Evolutionary conservation across 1,139 yeast species (phyloP).

Genomic region (Zygosaccharomyces sapae): DNA sequence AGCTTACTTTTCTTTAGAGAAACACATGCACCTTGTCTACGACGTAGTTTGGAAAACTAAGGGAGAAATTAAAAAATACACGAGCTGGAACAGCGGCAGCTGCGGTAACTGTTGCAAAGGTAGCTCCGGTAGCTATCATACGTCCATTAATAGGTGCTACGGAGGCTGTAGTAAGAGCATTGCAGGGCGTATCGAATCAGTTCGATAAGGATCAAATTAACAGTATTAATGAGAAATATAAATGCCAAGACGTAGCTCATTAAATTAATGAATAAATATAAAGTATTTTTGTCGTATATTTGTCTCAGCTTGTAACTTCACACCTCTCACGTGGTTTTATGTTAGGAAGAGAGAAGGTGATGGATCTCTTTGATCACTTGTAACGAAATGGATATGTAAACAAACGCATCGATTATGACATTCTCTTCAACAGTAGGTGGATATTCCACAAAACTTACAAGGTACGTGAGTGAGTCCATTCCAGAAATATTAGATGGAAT

Average conservation of each 20-base stretch:
- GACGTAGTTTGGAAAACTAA: conserved; percentile 59
- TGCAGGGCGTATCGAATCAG: conserved; percentile 80
- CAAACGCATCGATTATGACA: conserved; percentile 4
- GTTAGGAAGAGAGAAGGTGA: background rate
- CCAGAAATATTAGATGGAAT: conserved; percentile 3
- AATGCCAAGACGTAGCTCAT: conserved; percentile 20
- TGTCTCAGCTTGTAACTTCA: background rate
- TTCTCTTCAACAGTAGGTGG: conserved; percentile 1
- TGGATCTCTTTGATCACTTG: background rate
- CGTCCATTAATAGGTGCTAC: conserved; percentile 92
- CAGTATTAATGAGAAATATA: conserved; percentile 51
- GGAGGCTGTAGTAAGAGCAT: conserved; percentile 77
- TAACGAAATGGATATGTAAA: conserved; percentile 2
- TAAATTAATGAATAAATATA: background rate
- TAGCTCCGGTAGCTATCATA: conserved; percentile 74
- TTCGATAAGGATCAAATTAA: conserved; percentile 59
- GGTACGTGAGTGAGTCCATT: no score
- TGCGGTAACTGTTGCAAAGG: conserved; percentile 54
- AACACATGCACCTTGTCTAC: conserved; percentile 62
- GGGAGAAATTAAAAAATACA: conserved; percentile 54
- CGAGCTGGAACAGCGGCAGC: conserved; percentile 56
- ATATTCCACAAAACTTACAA: background rate
- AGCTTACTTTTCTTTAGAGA: conserved; percentile 70
- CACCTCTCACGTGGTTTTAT: background rate
- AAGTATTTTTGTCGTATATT: background rate